phyloP scores from a whole-genome alignment of 768 basidiomycete species.

The Thelephora ganbajun region DNA sequence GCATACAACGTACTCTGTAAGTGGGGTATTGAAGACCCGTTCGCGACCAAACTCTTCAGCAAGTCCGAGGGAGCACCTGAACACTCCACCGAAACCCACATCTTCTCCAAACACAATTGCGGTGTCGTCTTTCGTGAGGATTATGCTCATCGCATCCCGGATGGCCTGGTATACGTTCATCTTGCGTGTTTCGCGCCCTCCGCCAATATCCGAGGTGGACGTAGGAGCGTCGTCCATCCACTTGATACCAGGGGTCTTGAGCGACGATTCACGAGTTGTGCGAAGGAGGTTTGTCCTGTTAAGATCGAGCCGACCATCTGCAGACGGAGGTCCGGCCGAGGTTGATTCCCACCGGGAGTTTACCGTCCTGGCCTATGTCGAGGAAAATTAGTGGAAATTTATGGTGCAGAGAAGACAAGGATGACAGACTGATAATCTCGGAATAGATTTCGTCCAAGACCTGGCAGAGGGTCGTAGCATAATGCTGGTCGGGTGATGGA shows the following conservation, averaged over 20 bases:
- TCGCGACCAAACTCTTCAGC: constrained; percentile 92
- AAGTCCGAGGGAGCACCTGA: constrained; percentile 87
- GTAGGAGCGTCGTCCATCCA: constrained; percentile 53
- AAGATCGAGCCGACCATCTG: constrained; percentile 67
- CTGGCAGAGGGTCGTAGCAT: too few relatives aligned
- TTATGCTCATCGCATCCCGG: constrained; percentile 81
- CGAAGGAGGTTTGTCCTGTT: constrained; percentile 58
- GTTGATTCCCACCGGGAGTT: constrained; percentile 38
- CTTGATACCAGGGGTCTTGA: constrained; percentile 58
- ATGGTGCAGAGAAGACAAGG: background rate
- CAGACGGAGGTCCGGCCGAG: constrained; percentile 48
- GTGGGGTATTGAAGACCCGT: constrained; percentile 89
- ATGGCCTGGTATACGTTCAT: constrained; percentile 95
- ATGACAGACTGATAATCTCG: background rate
- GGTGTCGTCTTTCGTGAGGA: constrained; percentile 70
- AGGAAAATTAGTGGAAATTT: too few relatives aligned
- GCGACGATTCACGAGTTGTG: constrained; percentile 49
- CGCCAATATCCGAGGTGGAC: constrained; percentile 33
- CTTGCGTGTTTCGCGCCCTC: constrained; percentile 78
- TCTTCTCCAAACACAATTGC: constrained; percentile 88
- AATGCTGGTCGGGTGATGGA: background rate
- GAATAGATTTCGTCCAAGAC: too few relatives aligned
- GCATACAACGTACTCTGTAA: constrained; percentile 38
- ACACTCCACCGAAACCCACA: constrained; percentile 90
- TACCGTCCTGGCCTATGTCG: constrained; percentile 1